Percentiles rank a stretch among this genome's conserved stretches.
Conservation (phyloP, 495 filamentous ascomycete species). For the Neurospora intermedia region DNA sequence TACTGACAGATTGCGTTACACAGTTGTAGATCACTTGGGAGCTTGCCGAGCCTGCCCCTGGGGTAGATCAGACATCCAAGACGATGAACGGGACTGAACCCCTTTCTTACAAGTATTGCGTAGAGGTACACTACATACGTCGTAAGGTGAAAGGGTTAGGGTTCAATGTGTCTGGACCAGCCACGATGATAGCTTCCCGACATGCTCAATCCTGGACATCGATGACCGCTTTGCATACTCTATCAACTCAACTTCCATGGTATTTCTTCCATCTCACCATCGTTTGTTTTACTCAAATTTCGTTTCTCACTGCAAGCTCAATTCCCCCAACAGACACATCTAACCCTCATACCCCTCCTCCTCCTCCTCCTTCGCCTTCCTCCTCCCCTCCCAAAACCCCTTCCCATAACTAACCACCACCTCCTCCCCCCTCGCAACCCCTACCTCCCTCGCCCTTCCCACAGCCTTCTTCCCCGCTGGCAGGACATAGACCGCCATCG, state of each 20-base stretch:
- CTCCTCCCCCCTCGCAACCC: conserved; percentile 15
- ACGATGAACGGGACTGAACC: neutral
- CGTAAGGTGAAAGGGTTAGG: neutral
- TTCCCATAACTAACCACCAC: conserved; percentile 59
- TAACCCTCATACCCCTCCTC: neutral
- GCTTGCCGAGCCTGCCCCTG: neutral
- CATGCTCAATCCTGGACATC: neutral
- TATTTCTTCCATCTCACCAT: neutral
- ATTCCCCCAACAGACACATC: neutral
- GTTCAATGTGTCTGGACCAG: neutral
- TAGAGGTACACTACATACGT: too few relatives aligned
- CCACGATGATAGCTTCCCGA: neutral
- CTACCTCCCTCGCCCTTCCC: conserved; percentile 28
- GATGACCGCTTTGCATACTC: neutral
- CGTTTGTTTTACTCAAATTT: neutral
- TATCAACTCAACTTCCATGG: neutral
- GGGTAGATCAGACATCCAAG: neutral
- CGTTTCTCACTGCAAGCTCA: too few relatives aligned
- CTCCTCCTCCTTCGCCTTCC: conserved; percentile 21
- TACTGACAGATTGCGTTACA: neutral
- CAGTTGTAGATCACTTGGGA: neutral
- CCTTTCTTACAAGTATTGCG: too few relatives aligned
- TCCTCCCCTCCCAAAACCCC: conserved; percentile 44
- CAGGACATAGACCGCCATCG: conserved; percentile 54
- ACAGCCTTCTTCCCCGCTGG: conserved; percentile 41